Base-by-base conservation (phyloP, 1,139 yeast genomes). In the Nakaseomyces delphensis region DNA sequence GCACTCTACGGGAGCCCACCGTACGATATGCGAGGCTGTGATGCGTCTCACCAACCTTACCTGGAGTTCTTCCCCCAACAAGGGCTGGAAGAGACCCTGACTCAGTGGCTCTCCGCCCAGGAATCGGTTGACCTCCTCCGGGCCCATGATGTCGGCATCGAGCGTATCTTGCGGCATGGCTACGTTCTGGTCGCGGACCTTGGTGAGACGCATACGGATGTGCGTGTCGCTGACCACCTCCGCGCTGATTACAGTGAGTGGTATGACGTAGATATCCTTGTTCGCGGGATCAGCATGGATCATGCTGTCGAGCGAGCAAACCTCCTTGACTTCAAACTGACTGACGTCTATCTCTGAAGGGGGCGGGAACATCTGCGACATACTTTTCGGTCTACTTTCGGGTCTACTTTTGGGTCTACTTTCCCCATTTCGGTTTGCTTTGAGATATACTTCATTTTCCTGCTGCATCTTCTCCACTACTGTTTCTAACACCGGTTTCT, bases 1-100 rank as follows among this genome's bases (percentile, higher is more conserved):
- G 38, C 54, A 51, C 31, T 55, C 59, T 6, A 53, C 39, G 7
- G 59, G 57, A 21, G 49, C 43, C 59, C 59, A 56, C 9, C 23
- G 35, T 10, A 31, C 23, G 8, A 31, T 31, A 14, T 5, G 4
- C 10, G 21, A 11, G 18, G 35, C 23, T 5, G 21, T n/a, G 23
- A 13, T 10, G 23, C 7, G 35, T 31, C 35, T 31, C 18, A 10
- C 7, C 23, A 31, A 31, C 18, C n/a, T 31, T 13, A 31, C 10
- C 13, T 23, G 21, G 23, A 19, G 23, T 14, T 16, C 23, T 18
- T 31, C 35, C 8, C 13, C 9, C 4, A 31, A 23, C 35, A 31
- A 19, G 4, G 35, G 35, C 14, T 16, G 21, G n/a, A 31, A 31
- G 14, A 31, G 4, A 8, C 3, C 23, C 13, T 10, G 7, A 23